phyloP scores from a whole-genome alignment of 108 stramenopile species.

The Cyclotella baltica region DNA sequence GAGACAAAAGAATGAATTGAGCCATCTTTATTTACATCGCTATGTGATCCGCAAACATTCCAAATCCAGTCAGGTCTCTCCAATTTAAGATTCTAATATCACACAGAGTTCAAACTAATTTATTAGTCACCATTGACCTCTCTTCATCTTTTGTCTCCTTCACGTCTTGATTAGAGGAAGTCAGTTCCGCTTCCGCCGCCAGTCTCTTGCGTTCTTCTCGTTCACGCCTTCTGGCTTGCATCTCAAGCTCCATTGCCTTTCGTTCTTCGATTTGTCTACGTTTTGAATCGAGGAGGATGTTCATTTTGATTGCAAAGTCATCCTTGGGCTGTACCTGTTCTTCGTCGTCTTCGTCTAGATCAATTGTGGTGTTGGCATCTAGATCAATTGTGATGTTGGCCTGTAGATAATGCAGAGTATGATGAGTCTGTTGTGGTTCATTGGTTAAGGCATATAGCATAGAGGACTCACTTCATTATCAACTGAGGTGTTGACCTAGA shows the following conservation, averaged over 20 bases:
- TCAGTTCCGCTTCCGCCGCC: background rate
- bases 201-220: conserved; percentile 29
- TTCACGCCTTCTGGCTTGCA: conserved; percentile 23
- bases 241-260: conserved; percentile 32
- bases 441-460: too few relatives aligned
- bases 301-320: conserved; percentile 24
- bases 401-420: background rate
- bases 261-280: conserved; percentile 33
- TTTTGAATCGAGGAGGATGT: conserved; percentile 22
- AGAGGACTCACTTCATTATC: too few relatives aligned
- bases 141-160: background rate
- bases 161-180: background rate
- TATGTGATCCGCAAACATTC: too few relatives aligned
- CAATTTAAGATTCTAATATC: too few relatives aligned
- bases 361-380: background rate
- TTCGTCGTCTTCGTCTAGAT: conserved; percentile 5
- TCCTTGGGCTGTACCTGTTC: background rate
- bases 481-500: too few relatives aligned
- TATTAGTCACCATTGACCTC: background rate
- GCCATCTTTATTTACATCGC: background rate
- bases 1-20: background rate
- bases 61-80: too few relatives aligned
- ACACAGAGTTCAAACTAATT: background rate
- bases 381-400: background rate
- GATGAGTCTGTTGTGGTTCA: too few relatives aligned